These are phyloP conservation scores for Spongiforma sp. DNA, from an alignment of 1,284 basidiomycete species.

Conservation along the genomic window DNA sequence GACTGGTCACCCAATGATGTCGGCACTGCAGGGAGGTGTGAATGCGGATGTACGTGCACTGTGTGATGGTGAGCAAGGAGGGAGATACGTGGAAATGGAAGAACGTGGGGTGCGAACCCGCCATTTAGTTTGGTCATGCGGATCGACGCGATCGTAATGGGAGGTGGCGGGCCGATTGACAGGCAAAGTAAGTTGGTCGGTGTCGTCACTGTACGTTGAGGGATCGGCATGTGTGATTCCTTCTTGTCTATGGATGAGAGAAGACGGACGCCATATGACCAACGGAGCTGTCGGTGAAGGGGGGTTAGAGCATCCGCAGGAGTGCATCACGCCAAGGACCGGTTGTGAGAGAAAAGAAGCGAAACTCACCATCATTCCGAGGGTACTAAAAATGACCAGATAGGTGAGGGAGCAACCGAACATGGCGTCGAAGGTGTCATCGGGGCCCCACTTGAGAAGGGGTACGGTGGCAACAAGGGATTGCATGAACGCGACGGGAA, in stretches of 20 bases:
- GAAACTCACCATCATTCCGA: slow-evolving; percentile 83
- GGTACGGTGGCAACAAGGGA: slow-evolving; percentile 87
- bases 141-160: slow-evolving; percentile 15
- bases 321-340: background rate
- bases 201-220: slow-evolving; percentile 13
- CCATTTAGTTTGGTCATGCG: too few species aligned
- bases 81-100: background rate
- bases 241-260: slow-evolving; percentile 74
- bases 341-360: background rate
- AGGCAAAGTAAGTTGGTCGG: background rate
- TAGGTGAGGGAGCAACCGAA: slow-evolving; percentile 92
- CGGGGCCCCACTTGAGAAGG: slow-evolving; percentile 81
- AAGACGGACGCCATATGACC: slow-evolving; percentile 86
- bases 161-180: background rate
- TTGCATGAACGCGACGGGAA: slow-evolving; percentile 93
- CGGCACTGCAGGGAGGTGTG: slow-evolving; percentile 29
- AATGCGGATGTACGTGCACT: background rate
- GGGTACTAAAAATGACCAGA: slow-evolving; percentile 89
- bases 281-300: slow-evolving; percentile 68
- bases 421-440: slow-evolving; percentile 88
- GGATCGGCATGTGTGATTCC: slow-evolving; percentile 13
- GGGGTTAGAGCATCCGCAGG: background rate
- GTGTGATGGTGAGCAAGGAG: background rate
- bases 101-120: too few species aligned
- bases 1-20: slow-evolving; percentile 30